Conservation (phyloP, 805 yeast species). For the Barnettozyma wickerhamii region DNA sequence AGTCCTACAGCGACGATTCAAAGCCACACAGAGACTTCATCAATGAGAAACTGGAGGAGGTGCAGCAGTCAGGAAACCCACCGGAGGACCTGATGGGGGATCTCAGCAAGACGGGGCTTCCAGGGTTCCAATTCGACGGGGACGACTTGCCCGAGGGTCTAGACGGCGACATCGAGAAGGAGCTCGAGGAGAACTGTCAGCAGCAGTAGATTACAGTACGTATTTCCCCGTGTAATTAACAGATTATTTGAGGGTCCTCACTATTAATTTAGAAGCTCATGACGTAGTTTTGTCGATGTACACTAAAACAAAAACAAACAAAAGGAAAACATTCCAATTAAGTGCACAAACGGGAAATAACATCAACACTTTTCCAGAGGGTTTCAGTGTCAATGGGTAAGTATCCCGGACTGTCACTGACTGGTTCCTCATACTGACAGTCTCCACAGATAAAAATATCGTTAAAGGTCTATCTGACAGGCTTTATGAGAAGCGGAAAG, state of each 20-base stretch:
- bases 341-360: too few relatives aligned
- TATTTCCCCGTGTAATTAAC: too few relatives aligned
- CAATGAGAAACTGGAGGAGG: constrained; percentile 54
- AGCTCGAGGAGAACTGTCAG: constrained; percentile 50
- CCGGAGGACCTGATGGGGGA: constrained; percentile 72
- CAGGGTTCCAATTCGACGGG: constrained; percentile 42
- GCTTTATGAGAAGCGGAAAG: constrained; percentile 71
- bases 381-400: constrained; percentile 1
- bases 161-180: constrained; percentile 29
- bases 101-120: constrained; percentile 35
- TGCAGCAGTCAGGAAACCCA: constrained; percentile 75
- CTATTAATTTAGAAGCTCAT: too few relatives aligned
- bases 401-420: neutral
- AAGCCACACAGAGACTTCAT: constrained; percentile 44
- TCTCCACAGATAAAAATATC: constrained; percentile 50
- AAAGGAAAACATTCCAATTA: neutral
- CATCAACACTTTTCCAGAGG: neutral
- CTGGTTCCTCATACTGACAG: neutral
- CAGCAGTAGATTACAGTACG: constrained; percentile 23
- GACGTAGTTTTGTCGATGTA: neutral
- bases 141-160: constrained; percentile 52
- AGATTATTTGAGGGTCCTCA: too few relatives aligned
- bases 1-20: constrained; percentile 50
- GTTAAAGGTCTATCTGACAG: constrained; percentile 68
- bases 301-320: neutral